These are phyloP conservation scores for Eucommia ulmoides DNA, from an alignment of 257 asterid species.

Conservation along the genomic window DNA sequence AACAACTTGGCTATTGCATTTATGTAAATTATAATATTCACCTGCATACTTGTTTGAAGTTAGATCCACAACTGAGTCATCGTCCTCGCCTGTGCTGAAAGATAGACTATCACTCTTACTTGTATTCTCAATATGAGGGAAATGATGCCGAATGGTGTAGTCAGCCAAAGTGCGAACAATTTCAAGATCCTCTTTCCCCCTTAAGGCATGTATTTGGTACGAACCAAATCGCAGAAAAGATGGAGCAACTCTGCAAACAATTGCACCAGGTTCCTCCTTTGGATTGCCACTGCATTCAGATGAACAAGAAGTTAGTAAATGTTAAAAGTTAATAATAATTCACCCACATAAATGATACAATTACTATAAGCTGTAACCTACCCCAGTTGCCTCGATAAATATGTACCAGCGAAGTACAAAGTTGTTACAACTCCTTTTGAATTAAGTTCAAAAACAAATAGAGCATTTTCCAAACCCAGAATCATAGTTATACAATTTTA, in stretches of 20 bases:
- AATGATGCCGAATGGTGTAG: conserved; percentile 76
- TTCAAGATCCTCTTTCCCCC: conserved; percentile 68
- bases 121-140: conserved; percentile 72
- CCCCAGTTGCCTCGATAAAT: no score
- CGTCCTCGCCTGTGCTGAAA: conserved; percentile 78
- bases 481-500: no score
- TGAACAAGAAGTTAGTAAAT: conserved; percentile 6
- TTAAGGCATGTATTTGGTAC: conserved; percentile 80
- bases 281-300: conserved; percentile 76
- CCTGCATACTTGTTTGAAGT: conserved; percentile 98
- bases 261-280: conserved; percentile 95
- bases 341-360: no score
- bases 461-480: no score
- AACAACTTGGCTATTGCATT: background rate
- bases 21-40: no score
- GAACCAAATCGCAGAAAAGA: conserved; percentile 97
- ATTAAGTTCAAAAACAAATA: no score
- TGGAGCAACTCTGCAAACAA: conserved; percentile 89
- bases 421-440: no score
- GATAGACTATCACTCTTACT: conserved; percentile 72
- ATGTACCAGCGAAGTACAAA: no score
- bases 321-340: no score
- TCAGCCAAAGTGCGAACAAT: conserved; percentile 77
- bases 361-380: no score
- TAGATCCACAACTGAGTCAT: conserved; percentile 73